Evolutionary conservation across 495 filamentous ascomycete species (phyloP), one percentile per base, ranked within the genome.

Genomic region (Choiromyces venosus): DNA sequence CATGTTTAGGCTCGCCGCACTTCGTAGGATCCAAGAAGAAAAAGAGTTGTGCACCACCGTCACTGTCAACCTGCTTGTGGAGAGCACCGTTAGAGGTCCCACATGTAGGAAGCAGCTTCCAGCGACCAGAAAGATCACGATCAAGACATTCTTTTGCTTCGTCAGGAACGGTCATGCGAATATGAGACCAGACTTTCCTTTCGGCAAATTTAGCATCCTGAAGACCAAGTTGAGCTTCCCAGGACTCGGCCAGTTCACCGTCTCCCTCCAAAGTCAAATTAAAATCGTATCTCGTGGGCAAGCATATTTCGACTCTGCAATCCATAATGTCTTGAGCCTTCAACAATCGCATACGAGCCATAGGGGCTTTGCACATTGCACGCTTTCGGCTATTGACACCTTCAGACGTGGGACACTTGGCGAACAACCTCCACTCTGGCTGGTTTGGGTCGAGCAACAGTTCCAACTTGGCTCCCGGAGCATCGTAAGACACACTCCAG

Each of bases 11-110:
- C 25, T 82, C 70, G 4, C 85, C 85, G 16, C 85, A 82, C 46
- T 83, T 85, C 4, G 82, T 81, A 0, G 87, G 86, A 52, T 94
- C 91, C 65, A 91, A 83, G 81, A 92, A 93, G 29, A 94, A 82
- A 73, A 86, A 94, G 6, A 91, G 39, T 40, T 81, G 74, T 7
- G 73, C 68, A 8, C 46, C 71, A 38, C 29, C 10, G 18, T 46
- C 25, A 5, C 69, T 70, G 35, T 76, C 66, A 37, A 81, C 79
- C 71, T 83, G 86, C 33, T 81, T 80, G 72, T 92, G 89, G 12
- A 94, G 83, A 40, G 84, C 84, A 10, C 85, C 83, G 61, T 83
- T 85, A 0, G 93, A 86, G 4, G 89, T 92, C 21, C 91, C 93
- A 78, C 93, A 96, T 2, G 88, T 73, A 3, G 86, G 87, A 12